A percentile compares a stretch with the other conserved stretches of the same genome.
phyloP scores from a whole-genome alignment of 805 yeast genomes.

The Wickerhamomyces tratensis region DNA sequence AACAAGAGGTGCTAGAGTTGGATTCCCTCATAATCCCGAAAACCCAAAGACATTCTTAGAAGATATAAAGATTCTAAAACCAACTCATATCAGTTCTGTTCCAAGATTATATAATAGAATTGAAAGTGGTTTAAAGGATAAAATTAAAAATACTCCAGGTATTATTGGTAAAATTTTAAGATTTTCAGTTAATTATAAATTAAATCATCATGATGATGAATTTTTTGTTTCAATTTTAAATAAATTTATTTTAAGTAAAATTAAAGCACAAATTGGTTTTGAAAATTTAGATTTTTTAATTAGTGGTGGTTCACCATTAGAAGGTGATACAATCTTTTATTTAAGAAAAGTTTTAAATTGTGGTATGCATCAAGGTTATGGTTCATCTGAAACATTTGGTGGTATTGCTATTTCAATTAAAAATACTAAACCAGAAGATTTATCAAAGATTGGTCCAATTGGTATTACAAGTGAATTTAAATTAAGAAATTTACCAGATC shows the following conservation, averaged over 20 bases:
- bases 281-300: slow-evolving; percentile 29
- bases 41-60: slow-evolving; percentile 43
- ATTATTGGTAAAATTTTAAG: slow-evolving; percentile 31
- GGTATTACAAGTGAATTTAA: slow-evolving; percentile 46
- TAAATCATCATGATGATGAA: slow-evolving; percentile 28
- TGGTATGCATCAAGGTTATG: slow-evolving; percentile 63
- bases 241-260: slow-evolving; percentile 28
- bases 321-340: slow-evolving; percentile 50
- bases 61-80: slow-evolving; percentile 46
- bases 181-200: slow-evolving; percentile 31
- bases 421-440: slow-evolving; percentile 38
- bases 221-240: slow-evolving; percentile 25
- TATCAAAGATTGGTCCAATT: slow-evolving; percentile 44
- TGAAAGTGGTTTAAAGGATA: slow-evolving; percentile 49
- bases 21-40: slow-evolving; percentile 46
- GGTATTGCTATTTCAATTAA: slow-evolving; percentile 39
- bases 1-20: slow-evolving; percentile 38
- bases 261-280: slow-evolving; percentile 38
- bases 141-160: slow-evolving; percentile 33
- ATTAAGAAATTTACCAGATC: slow-evolving; percentile 53
- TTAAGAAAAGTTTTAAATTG: slow-evolving; percentile 51
- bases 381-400: slow-evolving; percentile 65
- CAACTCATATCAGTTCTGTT: slow-evolving; percentile 44
- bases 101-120: slow-evolving; percentile 57
- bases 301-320: slow-evolving; percentile 65